Base-by-base conservation (phyloP, 768 basidiomycete genomes). In the Termitomyces sp. region DNA sequence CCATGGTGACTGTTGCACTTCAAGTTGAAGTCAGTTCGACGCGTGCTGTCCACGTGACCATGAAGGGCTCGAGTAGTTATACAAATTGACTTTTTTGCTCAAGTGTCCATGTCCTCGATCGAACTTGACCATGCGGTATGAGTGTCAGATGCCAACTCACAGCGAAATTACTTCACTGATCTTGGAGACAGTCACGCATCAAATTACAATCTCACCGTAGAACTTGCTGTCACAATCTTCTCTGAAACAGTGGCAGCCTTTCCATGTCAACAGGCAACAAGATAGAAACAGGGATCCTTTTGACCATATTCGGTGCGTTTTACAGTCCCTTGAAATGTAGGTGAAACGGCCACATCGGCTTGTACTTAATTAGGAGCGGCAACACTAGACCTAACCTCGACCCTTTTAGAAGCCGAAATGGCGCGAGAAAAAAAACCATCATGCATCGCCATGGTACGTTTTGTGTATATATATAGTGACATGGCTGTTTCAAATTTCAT, bases 391-490 rank as follows among this genome's bases (percentile, higher is more conserved):
- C 53, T 49, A 32, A 42, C 54, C 57, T 26, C 50, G 54, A 58
- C 36, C 52, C 51, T 12, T 22, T 35, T 32, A 47, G 51, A 28
- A 56, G 38, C 61, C 54, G 54, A 55, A 22, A 42, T 35, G 33
- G 47, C 49, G 24, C 56, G 56, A 47, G n/a, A 43, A 47, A 52
- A 53, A 36, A 55, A 56, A 26, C 40, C 32, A 58, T 50, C 56
- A 62, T 58, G 54, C 48, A 58, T 52, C 61, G 45, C 58, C 33
- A 58, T 59, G 56, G 56, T 53, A 28, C 30, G 54, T 45, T 57
- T 46, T 54, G 6, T 56, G 24, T 62, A 58, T 61, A 30, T 30
- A 47, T 28, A 28, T n/a, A 8, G n/a, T 48, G 56, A 60, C 16
- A 50, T 48, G 18, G 38, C 48, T 49, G 47, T 28, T 26, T 42